Percentiles rank a stretch among this genome's conserved stretches.
phyloP scores from a whole-genome alignment of 257 asterid genomes.

The Gardenia jasminoides region DNA sequence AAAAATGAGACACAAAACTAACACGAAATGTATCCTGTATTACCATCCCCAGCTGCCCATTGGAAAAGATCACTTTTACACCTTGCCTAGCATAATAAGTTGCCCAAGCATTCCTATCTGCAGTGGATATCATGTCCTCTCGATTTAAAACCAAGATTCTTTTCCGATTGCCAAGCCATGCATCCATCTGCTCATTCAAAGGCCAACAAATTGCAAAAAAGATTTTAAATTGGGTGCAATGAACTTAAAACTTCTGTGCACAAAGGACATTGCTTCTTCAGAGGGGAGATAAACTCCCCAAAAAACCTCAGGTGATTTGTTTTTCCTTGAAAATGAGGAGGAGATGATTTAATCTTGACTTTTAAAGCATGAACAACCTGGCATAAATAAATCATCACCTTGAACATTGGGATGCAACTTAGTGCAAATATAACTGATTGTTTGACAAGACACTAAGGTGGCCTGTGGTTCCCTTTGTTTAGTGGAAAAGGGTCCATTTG shows the following conservation, averaged over 20 bases:
- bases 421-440: background rate
- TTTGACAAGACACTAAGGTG: background rate
- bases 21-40: conserved; percentile 1
- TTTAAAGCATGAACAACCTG: background rate
- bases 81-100: conserved; percentile 86
- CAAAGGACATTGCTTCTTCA: background rate
- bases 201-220: background rate
- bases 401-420: background rate
- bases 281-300: background rate
- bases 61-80: conserved; percentile 70
- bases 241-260: background rate
- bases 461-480: background rate
- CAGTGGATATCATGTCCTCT: conserved; percentile 90
- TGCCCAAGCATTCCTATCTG: conserved; percentile 97
- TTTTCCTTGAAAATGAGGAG: background rate
- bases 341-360: background rate
- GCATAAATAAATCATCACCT: too few relatives aligned
- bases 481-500: background rate
- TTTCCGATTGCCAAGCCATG: conserved; percentile 88
- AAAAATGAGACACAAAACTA: background rate
- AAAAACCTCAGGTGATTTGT: background rate
- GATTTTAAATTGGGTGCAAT: background rate
- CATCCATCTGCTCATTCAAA: conserved; percentile 62
- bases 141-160: conserved; percentile 87
- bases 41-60: conserved; percentile 87